Evolutionary conservation across 1,284 basidiomycete genomes (phyloP).

Genomic region (Fomitopsis pinicola): DNA sequence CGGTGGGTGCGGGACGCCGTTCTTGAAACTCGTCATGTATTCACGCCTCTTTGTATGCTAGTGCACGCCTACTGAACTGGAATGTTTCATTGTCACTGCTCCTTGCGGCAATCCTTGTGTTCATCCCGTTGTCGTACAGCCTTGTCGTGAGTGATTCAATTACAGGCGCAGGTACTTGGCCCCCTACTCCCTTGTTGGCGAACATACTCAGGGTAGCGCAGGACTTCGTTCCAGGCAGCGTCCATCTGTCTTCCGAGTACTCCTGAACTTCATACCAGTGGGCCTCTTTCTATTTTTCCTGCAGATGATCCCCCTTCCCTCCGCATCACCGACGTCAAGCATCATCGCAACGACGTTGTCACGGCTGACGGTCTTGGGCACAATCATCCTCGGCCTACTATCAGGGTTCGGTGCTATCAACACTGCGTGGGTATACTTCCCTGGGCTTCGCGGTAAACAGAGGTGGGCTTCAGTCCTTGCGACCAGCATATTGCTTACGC

Average conservation of each 20-base stretch:
- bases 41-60: slow-evolving; percentile 17
- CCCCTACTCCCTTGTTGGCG: not conserved
- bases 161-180: slow-evolving; percentile 12
- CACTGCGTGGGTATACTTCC: slow-evolving; percentile 52
- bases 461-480: slow-evolving; percentile 12
- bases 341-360: slow-evolving; percentile 44
- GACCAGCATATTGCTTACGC: not conserved
- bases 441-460: slow-evolving; percentile 21
- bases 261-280: slow-evolving; percentile 48
- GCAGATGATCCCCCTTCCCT: slow-evolving; percentile 63
- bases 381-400: slow-evolving; percentile 63
- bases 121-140: slow-evolving; percentile 59
- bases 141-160: slow-evolving; percentile 45
- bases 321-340: slow-evolving; percentile 38
- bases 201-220: not conserved
- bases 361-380: slow-evolving; percentile 72
- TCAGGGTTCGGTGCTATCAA: slow-evolving; percentile 74
- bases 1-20: slow-evolving; percentile 35
- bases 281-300: slow-evolving; percentile 52
- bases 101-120: slow-evolving; percentile 49
- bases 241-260: slow-evolving; percentile 30
- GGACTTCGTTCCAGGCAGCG: slow-evolving; percentile 15
- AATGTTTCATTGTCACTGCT: slow-evolving; percentile 54
- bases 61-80: slow-evolving; percentile 64
- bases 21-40: not conserved